Conservation (phyloP, 805 yeast genomes). For the Candida chilensis region DNA sequence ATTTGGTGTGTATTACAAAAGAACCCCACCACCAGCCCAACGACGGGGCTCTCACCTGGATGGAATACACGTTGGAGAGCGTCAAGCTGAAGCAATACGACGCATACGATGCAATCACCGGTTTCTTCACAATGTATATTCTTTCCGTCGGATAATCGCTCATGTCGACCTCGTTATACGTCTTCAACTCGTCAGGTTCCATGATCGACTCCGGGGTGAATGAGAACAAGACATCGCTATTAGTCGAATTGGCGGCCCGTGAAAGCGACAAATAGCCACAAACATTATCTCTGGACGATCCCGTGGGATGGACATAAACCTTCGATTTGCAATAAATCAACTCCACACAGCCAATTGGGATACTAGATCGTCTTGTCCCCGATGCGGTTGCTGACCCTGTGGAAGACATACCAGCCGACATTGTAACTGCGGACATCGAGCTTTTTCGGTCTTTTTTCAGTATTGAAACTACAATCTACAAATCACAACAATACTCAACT, state of each 20-base stretch:
- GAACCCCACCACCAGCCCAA: constrained; percentile 93
- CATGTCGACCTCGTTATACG: constrained; percentile 43
- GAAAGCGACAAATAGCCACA: constrained; percentile 68
- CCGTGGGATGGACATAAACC: constrained; percentile 79
- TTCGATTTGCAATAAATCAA: constrained; percentile 51
- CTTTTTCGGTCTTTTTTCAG: too few species aligned
- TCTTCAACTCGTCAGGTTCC: constrained; percentile 25
- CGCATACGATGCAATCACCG: constrained; percentile 38
- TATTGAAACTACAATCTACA: too few species aligned
- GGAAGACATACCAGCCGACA: too few species aligned
- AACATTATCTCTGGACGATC: constrained; percentile 64
- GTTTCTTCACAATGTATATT: constrained; percentile 35
- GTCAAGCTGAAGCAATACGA: constrained; percentile 66
- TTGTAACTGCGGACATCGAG: too few species aligned
- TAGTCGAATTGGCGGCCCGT: constrained; percentile 28
- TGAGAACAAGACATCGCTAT: constrained; percentile 52
- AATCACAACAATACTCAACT: too few species aligned
- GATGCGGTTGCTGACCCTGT: too few species aligned
- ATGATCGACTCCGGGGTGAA: constrained; percentile 56
- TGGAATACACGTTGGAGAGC: constrained; percentile 55
- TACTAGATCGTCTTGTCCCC: too few species aligned
- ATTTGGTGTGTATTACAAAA: constrained; percentile 58
- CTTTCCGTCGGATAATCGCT: constrained; percentile 13
- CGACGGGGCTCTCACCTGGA: constrained; percentile 79
- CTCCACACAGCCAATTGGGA: constrained; percentile 24